phyloP scores from a whole-genome alignment of 257 asterid species.

The Nyctanthes arbortristis region DNA sequence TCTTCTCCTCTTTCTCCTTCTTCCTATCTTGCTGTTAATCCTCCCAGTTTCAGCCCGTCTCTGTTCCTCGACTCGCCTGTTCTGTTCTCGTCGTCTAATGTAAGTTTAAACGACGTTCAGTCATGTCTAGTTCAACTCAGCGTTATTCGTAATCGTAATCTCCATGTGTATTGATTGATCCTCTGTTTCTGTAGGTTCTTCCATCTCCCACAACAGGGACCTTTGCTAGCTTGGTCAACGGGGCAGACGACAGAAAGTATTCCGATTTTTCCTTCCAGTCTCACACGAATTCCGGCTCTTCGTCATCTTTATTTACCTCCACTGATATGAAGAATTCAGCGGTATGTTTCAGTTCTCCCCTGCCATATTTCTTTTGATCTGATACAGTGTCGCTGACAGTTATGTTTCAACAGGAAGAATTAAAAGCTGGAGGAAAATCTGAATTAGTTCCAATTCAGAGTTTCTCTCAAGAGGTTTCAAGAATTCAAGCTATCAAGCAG shows the following conservation, averaged over 20 bases:
- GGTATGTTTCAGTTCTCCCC: constrained; percentile 21
- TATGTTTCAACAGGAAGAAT: constrained; percentile 29
- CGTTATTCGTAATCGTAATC: too few species aligned
- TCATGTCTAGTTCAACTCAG: not conserved
- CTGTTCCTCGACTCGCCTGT: constrained; percentile 49
- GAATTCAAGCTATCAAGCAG: constrained; percentile 29
- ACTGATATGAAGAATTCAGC: constrained; percentile 19
- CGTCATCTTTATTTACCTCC: constrained; percentile 31
- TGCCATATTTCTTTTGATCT: not conserved
- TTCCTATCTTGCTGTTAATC: constrained; percentile 34
- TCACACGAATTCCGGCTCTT: constrained; percentile 22
- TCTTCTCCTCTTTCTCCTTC: constrained; percentile 49
- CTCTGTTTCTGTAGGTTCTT: constrained; percentile 26
- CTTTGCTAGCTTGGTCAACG: constrained; percentile 22
- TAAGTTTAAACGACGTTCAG: too few species aligned
- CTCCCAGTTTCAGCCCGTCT: constrained; percentile 41
- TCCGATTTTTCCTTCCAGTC: constrained; percentile 42
- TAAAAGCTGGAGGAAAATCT: constrained; percentile 8
- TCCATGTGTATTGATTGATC: too few species aligned
- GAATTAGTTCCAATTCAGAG: constrained; percentile 23
- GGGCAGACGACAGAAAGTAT: constrained; percentile 24
- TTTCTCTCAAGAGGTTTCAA: constrained; percentile 5
- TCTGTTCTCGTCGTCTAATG: constrained; percentile 38
- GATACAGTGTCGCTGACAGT: not conserved
- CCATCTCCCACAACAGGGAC: constrained; percentile 41